Base-by-base conservation (phyloP, 768 basidiomycete genomes). In the Leccinum disarticulatum region DNA sequence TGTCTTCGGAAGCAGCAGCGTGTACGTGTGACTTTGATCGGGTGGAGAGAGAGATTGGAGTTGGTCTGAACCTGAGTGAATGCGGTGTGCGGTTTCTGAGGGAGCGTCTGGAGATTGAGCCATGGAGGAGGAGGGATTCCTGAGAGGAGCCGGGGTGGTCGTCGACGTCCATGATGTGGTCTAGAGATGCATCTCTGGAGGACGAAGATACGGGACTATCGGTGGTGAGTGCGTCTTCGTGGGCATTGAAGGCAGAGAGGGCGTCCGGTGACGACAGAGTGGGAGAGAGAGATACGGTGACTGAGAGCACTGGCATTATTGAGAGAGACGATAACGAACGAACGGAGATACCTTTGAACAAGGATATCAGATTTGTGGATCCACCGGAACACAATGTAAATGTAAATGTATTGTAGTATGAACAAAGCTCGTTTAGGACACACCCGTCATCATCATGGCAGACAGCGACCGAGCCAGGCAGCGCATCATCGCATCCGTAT, bases 401-500 rank as follows among this genome's bases (percentile, higher is more conserved):
- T 28, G 28, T 33, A 33, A 27, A 33, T 33, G 31, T 33, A 33
- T 11, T 36, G 15, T 36, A 33, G 15, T 36, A 33, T 11, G 31
- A 33, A 33, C 31, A 33, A 10, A 3, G 13, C 60, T 61, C 64
- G 28, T 64, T 65, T 68, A 54, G 56, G 55, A 33, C 27, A 56
- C 31, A 36, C 33, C 27, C 28, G 3, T 13, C 56, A 48, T 33
- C 33, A n/a, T 9, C 64, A 79, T 80, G 77, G 56, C 75, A 46
- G 80, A 81, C 67, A 61, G 60, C 58, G 80, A 80, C 41, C 82
- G 85, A 62, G 79, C 85, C 59, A 80, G 81, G 58, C 82, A 87
- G 69, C 81, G 83, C 64, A 95, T 97, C 67, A 86, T 94, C 65
- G 75, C 83, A 1, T 95, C 93, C 6, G 88, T 95, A 9, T 96